Evolutionary conservation across 2,329 filamentous ascomycete genomes (phyloP).

Genomic region (Botrytis hyacinthi): DNA sequence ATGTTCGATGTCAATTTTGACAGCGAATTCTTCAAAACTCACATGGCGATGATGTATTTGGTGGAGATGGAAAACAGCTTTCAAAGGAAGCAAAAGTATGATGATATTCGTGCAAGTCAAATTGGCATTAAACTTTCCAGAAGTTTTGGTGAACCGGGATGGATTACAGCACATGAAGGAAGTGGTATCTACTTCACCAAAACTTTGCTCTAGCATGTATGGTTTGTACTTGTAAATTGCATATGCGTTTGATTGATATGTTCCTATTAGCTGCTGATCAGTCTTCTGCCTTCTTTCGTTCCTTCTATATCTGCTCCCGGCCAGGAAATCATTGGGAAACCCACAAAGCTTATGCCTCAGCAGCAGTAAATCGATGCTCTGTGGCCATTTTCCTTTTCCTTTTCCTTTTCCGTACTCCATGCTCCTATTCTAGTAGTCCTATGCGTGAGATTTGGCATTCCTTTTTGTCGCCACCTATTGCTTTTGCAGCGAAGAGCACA

Average conservation of each 20-base stretch:
- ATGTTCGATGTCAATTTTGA: background rate
- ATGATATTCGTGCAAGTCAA: background rate
- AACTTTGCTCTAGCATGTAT: background rate
- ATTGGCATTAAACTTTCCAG: background rate
- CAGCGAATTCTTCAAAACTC: background rate
- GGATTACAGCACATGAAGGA: background rate
- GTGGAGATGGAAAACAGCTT: background rate
- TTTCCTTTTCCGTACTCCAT: too few relatives aligned
- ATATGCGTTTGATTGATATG: background rate
- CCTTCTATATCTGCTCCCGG: background rate
- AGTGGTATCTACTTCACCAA: background rate
- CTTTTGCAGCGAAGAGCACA: background rate
- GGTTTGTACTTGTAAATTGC: background rate
- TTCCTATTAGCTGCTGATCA: background rate
- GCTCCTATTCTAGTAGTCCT: background rate
- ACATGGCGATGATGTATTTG: background rate
- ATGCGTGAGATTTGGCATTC: background rate
- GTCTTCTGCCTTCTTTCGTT: background rate
- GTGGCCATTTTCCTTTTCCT: background rate
- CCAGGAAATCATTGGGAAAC: background rate
- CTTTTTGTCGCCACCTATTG: rapidly evolving
- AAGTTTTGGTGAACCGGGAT: too few relatives aligned
- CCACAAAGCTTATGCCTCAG: background rate
- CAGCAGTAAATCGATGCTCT: background rate
- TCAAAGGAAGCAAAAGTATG: background rate